These are phyloP conservation scores for Grosmannia huntii DNA, from an alignment of 2,329 filamentous ascomycete genomes.

Conservation along the genomic window DNA sequence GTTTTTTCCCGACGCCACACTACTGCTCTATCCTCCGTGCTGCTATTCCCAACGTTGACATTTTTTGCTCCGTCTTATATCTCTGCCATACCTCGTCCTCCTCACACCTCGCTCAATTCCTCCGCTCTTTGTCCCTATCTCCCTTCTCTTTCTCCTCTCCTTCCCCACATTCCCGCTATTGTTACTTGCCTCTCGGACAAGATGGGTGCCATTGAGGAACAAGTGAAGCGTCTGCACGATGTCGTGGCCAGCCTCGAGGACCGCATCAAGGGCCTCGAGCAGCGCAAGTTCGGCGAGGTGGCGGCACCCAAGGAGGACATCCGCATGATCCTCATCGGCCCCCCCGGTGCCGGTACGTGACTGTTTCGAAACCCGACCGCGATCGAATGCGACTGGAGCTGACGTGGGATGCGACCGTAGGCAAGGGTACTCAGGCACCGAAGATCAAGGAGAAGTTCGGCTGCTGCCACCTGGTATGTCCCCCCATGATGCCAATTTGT, in stretches of 20 bases:
- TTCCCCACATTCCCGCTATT: not conserved
- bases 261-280: conserved; percentile 76
- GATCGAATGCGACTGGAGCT: not conserved
- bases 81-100: not conserved
- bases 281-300: conserved; percentile 47
- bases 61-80: not conserved
- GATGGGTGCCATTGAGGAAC: conserved; percentile 84
- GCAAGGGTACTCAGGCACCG: conserved; percentile 97
- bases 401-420: conserved; percentile 30
- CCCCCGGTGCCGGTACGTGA: conserved; percentile 82
- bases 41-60: not conserved
- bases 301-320: conserved; percentile 46
- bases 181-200: conserved; percentile 17
- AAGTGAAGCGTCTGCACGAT: conserved; percentile 74
- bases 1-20: not conserved
- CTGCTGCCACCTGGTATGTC: conserved; percentile 84
- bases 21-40: not conserved
- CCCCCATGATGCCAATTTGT: not conserved
- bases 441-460: conserved; percentile 97
- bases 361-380: not conserved
- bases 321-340: conserved; percentile 95
- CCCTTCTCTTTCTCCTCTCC: not conserved
- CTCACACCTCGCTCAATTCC: not conserved
- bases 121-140: not conserved
- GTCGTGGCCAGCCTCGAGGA: conserved; percentile 73